Evolutionary conservation across 768 basidiomycete species (phyloP).

Genomic region (Lactarius tabidus): DNA sequence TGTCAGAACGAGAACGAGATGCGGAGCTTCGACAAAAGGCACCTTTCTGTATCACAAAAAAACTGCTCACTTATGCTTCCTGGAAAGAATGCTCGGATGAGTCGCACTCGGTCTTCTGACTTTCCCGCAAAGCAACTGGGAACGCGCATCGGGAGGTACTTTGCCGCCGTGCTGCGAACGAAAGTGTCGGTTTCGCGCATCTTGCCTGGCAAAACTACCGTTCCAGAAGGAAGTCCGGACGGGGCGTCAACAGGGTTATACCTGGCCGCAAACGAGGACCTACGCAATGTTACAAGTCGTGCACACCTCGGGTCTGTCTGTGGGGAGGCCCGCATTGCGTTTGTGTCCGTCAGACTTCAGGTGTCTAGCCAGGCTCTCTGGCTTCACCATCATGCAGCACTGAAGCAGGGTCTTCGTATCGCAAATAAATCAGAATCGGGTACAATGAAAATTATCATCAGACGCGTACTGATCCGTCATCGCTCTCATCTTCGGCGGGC

Average conservation of each 20-base stretch:
- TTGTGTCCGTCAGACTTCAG: constrained; percentile 21
- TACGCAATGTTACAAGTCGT: constrained; percentile 20
- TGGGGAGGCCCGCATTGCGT: constrained; percentile 18
- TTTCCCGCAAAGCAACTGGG: background rate
- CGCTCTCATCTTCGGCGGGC: background rate
- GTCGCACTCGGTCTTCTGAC: constrained; percentile 9
- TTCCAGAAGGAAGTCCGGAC: background rate
- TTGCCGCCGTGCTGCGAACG: constrained; percentile 14
- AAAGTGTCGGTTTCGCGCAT: constrained; percentile 21
- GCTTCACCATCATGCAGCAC: constrained; percentile 20
- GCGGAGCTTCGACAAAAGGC: background rate
- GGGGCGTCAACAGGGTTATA: background rate
- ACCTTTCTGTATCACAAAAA: constrained; percentile 11
- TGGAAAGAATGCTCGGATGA: constrained; percentile 15
- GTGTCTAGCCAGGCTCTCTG: constrained; percentile 20
- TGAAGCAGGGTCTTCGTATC: constrained; percentile 9
- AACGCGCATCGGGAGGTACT: background rate
- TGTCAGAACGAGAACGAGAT: background rate
- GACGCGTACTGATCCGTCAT: constrained; percentile 10
- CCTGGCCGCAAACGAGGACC: background rate
- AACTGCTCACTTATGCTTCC: constrained; percentile 15
- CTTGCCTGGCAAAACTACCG: constrained; percentile 20
- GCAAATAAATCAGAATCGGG: background rate
- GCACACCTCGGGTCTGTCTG: constrained; percentile 18
- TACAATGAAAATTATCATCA: background rate